These are phyloP conservation scores for Hypoxylon sp. DNA, from an alignment of 2,329 filamentous ascomycete species.

Conservation along the genomic window DNA sequence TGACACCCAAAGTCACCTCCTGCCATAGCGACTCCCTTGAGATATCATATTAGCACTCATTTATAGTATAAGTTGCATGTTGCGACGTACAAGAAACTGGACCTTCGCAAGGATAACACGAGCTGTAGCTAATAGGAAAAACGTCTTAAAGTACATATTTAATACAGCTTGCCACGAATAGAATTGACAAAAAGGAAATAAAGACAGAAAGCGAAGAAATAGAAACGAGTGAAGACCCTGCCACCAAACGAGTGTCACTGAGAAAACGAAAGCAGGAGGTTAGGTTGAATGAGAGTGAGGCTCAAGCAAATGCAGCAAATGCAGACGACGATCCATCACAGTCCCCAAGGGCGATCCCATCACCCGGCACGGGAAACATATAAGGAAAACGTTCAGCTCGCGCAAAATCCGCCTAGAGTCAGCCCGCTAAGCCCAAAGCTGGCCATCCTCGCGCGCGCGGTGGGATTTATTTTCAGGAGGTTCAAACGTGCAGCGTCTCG, in stretches of 20 bases:
- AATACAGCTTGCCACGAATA: conserved; percentile 39
- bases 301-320: conserved; percentile 32
- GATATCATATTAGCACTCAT: conserved; percentile 21
- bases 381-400: conserved; percentile 23
- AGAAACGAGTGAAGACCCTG: conserved; percentile 28
- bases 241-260: conserved; percentile 27
- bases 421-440: conserved; percentile 12
- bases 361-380: conserved; percentile 24
- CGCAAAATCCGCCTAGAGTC: conserved; percentile 17
- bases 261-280: conserved; percentile 1
- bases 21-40: conserved; percentile 59
- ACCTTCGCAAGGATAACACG: conserved; percentile 47
- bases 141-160: conserved; percentile 47
- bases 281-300: conserved; percentile 24
- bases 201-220: conserved; percentile 17
- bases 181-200: conserved; percentile 24
- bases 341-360: conserved; percentile 19
- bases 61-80: conserved; percentile 3
- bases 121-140: conserved; percentile 42
- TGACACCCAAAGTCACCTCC: conserved; percentile 63
- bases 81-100: conserved; percentile 47
- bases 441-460: conserved; percentile 15
- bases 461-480: conserved; percentile 38
- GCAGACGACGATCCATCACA: conserved; percentile 28
- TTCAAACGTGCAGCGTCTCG: conserved; percentile 36